phyloP scores from a whole-genome alignment of 208 protist species.

The Trypanosoma caninum region DNA sequence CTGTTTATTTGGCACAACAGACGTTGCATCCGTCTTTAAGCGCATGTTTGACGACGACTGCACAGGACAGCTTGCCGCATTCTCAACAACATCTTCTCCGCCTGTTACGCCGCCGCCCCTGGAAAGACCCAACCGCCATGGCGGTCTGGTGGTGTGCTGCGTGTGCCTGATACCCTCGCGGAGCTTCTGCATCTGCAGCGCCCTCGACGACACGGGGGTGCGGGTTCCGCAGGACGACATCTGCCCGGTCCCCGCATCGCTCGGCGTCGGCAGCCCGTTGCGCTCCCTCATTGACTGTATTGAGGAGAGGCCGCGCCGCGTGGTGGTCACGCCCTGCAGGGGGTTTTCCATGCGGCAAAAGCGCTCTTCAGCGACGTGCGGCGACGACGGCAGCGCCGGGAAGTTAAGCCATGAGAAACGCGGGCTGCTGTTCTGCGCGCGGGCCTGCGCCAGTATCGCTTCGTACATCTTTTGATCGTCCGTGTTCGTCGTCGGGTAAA shows the following conservation, averaged over 20 bases:
- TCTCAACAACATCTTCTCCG: not conserved
- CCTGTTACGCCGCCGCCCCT: not conserved
- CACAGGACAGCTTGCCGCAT: too few species aligned
- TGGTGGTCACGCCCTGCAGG: not conserved
- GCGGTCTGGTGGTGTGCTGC: not conserved
- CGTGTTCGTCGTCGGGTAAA: slow-evolving; percentile 68
- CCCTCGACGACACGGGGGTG: not conserved
- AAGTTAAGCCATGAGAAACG: not conserved
- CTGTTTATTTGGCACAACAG: too few species aligned
- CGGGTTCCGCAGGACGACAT: not conserved
- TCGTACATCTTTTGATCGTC: slow-evolving; percentile 73
- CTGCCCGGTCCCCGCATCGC: not conserved
- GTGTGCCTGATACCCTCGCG: slow-evolving; percentile 3
- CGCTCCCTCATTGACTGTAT: not conserved
- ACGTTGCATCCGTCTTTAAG: too few species aligned
- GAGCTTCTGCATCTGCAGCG: slow-evolving; percentile 6
- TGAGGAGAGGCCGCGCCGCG: not conserved
- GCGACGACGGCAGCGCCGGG: not conserved
- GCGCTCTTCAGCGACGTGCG: slow-evolving; percentile 18
- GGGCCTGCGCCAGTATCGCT: slow-evolving; percentile 43
- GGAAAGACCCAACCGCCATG: not conserved
- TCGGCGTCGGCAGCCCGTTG: not conserved
- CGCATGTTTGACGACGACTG: too few species aligned
- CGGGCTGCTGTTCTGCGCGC: slow-evolving; percentile 15
- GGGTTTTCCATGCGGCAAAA: slow-evolving; percentile 3